Evolutionary conservation across 495 filamentous ascomycete species (phyloP).

Genomic region (Trichoderma erinaceum): DNA sequence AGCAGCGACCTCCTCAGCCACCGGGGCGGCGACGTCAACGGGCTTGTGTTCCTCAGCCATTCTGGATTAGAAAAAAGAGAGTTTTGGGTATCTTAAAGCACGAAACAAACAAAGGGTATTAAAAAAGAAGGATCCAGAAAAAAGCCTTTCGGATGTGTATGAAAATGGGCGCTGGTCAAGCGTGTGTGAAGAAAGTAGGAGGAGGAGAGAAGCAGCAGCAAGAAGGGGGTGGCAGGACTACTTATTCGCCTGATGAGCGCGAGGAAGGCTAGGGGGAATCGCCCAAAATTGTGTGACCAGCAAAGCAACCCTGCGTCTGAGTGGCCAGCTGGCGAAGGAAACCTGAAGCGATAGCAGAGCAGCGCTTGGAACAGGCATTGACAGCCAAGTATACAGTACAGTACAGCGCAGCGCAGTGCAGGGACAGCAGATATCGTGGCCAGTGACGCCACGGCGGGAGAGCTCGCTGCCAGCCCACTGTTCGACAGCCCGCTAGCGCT

Average conservation of each 20-base stretch:
- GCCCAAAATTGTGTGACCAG: background rate
- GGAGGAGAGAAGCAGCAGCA: conserved; percentile 21
- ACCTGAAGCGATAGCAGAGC: conserved; percentile 6
- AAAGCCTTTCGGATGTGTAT: conserved; percentile 3
- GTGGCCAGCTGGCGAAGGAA: background rate
- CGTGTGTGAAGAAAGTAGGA: conserved; percentile 19
- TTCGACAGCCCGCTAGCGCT: background rate
- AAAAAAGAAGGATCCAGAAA: conserved; percentile 13
- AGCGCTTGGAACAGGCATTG: background rate
- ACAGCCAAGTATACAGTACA: background rate
- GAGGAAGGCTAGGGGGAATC: conserved; percentile 1
- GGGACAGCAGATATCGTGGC: background rate
- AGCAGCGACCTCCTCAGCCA: conserved; percentile 39
- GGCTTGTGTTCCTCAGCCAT: conserved; percentile 16
- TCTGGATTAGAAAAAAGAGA: conserved; percentile 37
- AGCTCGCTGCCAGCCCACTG: background rate
- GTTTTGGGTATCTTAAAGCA: conserved; percentile 18
- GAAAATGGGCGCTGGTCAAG: conserved; percentile 1
- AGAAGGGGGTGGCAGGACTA: conserved; percentile 21
- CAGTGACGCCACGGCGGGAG: conserved; percentile 14
- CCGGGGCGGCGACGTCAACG: conserved; percentile 7
- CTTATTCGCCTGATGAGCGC: conserved; percentile 20
- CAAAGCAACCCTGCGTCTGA: background rate
- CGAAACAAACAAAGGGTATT: conserved; percentile 17
- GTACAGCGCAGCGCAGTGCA: background rate